These are phyloP conservation scores for Cladophialophora yegresii DNA, from an alignment of 2,329 filamentous ascomycete genomes.

Conservation along the genomic window DNA sequence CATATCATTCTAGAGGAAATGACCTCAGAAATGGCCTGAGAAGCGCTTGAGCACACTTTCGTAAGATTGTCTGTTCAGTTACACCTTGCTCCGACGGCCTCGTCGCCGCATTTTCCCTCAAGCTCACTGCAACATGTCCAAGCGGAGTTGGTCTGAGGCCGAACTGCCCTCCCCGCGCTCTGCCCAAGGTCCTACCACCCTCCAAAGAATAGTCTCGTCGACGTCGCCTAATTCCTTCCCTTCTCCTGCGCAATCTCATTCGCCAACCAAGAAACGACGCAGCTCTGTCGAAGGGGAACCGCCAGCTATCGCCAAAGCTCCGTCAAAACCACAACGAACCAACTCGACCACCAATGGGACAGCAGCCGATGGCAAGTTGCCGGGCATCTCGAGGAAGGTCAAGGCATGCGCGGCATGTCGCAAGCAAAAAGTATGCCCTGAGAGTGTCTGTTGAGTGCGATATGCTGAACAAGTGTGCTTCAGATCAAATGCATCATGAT, in stretches of 20 bases:
- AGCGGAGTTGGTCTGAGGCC: conserved; percentile 37
- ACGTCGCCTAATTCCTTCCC: conserved; percentile 28
- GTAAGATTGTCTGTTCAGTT: background rate
- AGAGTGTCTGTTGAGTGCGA: background rate
- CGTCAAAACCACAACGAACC: conserved; percentile 24
- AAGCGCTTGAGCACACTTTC: background rate
- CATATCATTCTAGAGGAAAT: background rate
- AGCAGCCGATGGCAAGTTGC: conserved; percentile 28
- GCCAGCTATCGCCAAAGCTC: conserved; percentile 28
- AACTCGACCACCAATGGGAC: conserved; percentile 31
- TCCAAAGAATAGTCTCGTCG: conserved; percentile 23
- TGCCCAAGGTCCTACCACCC: conserved; percentile 12
- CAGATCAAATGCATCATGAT: conserved; percentile 56
- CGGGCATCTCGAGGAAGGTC: conserved; percentile 48
- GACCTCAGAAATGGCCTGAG: background rate
- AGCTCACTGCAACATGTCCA: conserved; percentile 28
- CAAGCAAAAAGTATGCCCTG: conserved; percentile 52
- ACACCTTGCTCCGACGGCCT: background rate
- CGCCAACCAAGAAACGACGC: conserved; percentile 32
- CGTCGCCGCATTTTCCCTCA: background rate
- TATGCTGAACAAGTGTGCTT: conserved; percentile 12
- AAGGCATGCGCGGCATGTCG: conserved; percentile 57
- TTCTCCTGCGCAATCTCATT: conserved; percentile 28
- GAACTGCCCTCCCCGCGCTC: conserved; percentile 35
- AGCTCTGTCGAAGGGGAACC: conserved; percentile 31